Percentiles rank a stretch among this genome's conserved stretches.
Evolutionary conservation across 176 grass and related monocot genomes (phyloP).

Genomic region (Hyparrhenia diplandra): DNA sequence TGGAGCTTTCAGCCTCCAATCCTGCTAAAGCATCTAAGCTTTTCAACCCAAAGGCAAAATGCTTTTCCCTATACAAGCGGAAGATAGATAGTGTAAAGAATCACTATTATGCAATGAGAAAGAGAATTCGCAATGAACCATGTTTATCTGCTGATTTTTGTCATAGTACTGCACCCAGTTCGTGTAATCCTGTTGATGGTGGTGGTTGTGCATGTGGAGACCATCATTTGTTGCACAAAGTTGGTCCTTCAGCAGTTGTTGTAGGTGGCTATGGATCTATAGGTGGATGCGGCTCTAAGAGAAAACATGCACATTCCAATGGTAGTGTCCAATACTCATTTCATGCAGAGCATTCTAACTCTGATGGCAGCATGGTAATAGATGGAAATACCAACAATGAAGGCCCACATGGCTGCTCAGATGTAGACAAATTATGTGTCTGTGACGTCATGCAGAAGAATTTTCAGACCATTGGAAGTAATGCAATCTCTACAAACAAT

Average conservation of each 20-base stretch:
- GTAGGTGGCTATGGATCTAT: conserved; percentile 24
- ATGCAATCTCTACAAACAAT: not conserved
- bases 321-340: conserved; percentile 20
- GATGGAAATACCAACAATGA: conserved; percentile 15
- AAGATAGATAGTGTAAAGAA: conserved; percentile 39
- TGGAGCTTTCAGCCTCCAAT: conserved; percentile 27
- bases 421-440: conserved; percentile 17
- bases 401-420: conserved; percentile 4
- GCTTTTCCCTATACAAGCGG: conserved; percentile 18
- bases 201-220: conserved; percentile 11
- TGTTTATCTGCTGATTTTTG: conserved; percentile 26
- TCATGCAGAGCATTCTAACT: conserved; percentile 17
- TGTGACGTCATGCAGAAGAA: conserved; percentile 27
- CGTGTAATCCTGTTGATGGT: conserved; percentile 1
- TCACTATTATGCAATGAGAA: conserved; percentile 41
- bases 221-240: conserved; percentile 21
- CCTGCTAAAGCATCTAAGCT: conserved; percentile 33
- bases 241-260: conserved; percentile 18
- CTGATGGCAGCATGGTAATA: conserved; percentile 9
- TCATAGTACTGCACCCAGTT: conserved; percentile 23
- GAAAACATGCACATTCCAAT: conserved; percentile 21
- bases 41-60: conserved; percentile 42
- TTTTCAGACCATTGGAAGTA: conserved; percentile 27
- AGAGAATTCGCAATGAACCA: conserved; percentile 34
- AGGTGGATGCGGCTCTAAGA: not conserved